Evolutionary conservation across 1,139 yeast genomes (phyloP), one percentile per base, ranked within the genome.

Genomic region (Sugiyamaella castrensis): DNA sequence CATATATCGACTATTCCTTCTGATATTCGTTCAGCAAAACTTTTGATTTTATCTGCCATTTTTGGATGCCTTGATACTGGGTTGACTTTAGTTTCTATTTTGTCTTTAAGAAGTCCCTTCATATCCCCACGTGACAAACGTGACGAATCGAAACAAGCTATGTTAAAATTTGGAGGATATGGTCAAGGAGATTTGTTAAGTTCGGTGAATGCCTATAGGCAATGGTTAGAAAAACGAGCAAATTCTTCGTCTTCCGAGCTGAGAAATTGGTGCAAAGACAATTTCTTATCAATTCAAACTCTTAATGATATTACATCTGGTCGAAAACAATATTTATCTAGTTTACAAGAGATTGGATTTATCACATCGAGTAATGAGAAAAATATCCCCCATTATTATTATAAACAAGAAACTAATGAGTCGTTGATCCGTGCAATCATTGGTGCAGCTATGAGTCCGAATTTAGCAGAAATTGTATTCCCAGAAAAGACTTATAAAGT

Each of bases 61-160:
- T 87, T 91, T 65, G 95, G 95, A 0, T 85, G 95, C 59, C 69
- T 88, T n/a, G 91, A 86, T 39, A 70, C 77, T 31, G 84, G 92
- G 51, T 72, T 87, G 19, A 79, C 91, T 0, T 70, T 88, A 24
- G 92, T 96, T 0, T 81, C 96, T 0, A 74, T 87, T 8, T 70
- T 85, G 37, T 81, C 94, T 12, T 74, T 82, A 6, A 89, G 94
- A 1, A 72, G 81, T 28, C 95, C 95, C 1, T 87, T 89, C 62
- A 65, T 80, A 27, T 77, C 79, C 42, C 80, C 76, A 43, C 68
- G 71, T 31, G 95, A 86, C 11, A 71, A 78, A 46, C 75, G 94
- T 50, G 92, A 83, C 43, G 75, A 73, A 42, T 78, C 86, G 29
- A 84, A 82, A 57, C 62, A 60, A 3, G 67, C 79, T 1, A 73